A percentile compares a stretch with the other conserved stretches of the same genome.
phyloP scores from a whole-genome alignment of 2,329 filamentous ascomycete species.

The Exophiala sp. region DNA sequence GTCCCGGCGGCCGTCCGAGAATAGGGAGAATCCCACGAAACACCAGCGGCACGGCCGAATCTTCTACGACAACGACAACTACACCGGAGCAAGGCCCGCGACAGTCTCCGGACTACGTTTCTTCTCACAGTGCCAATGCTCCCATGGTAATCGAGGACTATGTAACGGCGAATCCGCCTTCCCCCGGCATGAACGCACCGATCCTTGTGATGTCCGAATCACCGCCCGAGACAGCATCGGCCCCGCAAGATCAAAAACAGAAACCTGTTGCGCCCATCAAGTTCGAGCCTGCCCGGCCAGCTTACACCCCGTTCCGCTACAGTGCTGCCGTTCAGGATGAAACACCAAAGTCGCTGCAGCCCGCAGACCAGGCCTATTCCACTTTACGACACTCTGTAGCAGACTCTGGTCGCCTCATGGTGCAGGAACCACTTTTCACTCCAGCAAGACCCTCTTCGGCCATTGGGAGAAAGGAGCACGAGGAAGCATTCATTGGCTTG shows the following conservation, averaged over 20 bases:
- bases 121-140: constrained; percentile 26
- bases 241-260: constrained; percentile 2
- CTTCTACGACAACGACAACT: not conserved
- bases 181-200: constrained; percentile 25
- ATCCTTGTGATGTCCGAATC: constrained; percentile 13
- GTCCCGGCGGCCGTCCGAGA: constrained; percentile 50
- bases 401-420: constrained; percentile 42
- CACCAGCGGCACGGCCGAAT: not conserved
- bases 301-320: constrained; percentile 44
- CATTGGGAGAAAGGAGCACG: constrained; percentile 32
- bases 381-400: constrained; percentile 42
- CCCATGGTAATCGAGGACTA: constrained; percentile 30
- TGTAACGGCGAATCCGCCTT: constrained; percentile 16
- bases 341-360: constrained; percentile 36
- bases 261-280: constrained; percentile 22
- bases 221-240: constrained; percentile 6
- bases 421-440: constrained; percentile 30
- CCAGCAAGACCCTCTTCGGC: constrained; percentile 22
- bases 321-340: constrained; percentile 39
- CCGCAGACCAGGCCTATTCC: constrained; percentile 45
- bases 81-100: constrained; percentile 22
- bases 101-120: constrained; percentile 3
- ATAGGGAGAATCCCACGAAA: constrained; percentile 23
- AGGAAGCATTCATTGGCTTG: constrained; percentile 45
- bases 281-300: constrained; percentile 36